These are phyloP conservation scores for Sclerotinia trifoliorum DNA, from an alignment of 2,329 filamentous ascomycete genomes.

Conservation along the genomic window DNA sequence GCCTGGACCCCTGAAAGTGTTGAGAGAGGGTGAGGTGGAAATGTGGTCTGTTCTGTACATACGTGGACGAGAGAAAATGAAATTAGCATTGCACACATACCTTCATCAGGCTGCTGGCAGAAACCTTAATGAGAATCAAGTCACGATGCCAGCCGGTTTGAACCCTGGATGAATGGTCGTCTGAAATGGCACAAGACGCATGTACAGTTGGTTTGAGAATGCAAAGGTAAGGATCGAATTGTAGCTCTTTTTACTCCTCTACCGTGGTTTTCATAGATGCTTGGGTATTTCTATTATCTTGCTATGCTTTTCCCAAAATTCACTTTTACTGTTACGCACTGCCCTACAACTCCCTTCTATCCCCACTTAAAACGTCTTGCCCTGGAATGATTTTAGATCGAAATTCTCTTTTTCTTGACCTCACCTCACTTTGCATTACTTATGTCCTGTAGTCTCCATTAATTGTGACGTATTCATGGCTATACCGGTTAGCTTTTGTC, in stretches of 20 bases:
- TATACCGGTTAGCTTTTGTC: constrained; percentile 29
- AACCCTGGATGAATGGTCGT: background rate
- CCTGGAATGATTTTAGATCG: background rate
- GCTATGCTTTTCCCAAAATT: background rate
- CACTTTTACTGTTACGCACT: background rate
- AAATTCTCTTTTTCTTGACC: background rate
- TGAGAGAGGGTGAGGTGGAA: constrained; percentile 30
- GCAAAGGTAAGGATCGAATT: background rate
- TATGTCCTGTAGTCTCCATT: constrained; percentile 68
- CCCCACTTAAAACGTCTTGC: background rate
- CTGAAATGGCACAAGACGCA: background rate
- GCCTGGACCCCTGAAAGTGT: constrained; percentile 50
- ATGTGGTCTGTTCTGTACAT: constrained; percentile 33
- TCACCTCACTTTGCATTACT: constrained; percentile 4
- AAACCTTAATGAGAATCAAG: background rate
- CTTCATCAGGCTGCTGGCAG: background rate
- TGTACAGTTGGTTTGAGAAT: background rate
- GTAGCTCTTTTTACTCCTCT: background rate
- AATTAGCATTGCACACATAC: constrained; percentile 10
- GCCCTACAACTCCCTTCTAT: background rate
- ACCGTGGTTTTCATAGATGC: background rate
- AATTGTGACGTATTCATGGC: constrained; percentile 66
- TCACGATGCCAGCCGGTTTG: background rate
- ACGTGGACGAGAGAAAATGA: constrained; percentile 21
- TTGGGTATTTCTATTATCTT: constrained; percentile 14